These are phyloP conservation scores for Colletotrichum scovillei DNA, from an alignment of 2,329 filamentous ascomycete species.

Conservation along the genomic window DNA sequence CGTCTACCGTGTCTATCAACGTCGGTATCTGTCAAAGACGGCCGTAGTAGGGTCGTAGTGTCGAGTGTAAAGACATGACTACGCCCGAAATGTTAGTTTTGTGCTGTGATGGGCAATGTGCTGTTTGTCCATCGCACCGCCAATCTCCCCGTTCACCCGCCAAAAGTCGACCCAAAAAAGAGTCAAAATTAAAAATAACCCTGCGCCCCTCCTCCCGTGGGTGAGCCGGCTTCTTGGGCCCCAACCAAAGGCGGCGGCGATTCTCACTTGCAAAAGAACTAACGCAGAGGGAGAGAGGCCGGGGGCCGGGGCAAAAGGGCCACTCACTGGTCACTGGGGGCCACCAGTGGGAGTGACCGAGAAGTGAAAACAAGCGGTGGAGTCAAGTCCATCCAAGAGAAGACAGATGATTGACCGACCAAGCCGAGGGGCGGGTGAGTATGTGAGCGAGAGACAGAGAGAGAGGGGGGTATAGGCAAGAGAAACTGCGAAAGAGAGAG, in stretches of 20 bases:
- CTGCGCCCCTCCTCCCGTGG: constrained; percentile 27
- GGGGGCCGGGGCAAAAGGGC: constrained; percentile 6
- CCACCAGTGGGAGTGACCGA: not conserved
- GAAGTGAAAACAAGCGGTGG: constrained; percentile 1
- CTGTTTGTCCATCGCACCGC: not conserved
- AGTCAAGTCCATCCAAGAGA: not conserved
- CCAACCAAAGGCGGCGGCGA: constrained; percentile 27
- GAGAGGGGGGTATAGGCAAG: not conserved
- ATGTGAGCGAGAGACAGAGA: constrained; percentile 3
- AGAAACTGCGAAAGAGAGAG: not conserved
- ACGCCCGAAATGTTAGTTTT: not conserved
- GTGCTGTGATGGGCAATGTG: not conserved
- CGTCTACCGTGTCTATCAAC: not conserved
- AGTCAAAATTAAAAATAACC: constrained; percentile 30
- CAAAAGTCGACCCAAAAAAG: constrained; percentile 13
- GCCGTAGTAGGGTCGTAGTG: not conserved
- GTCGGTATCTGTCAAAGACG: not conserved
- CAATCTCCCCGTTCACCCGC: constrained; percentile 13
- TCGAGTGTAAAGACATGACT: not conserved
- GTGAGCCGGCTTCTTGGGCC: constrained; percentile 35
- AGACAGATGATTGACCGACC: not conserved
- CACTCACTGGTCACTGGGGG: not conserved
- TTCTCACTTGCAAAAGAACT: constrained; percentile 11
- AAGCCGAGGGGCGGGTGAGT: not conserved
- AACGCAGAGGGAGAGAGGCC: constrained; percentile 13